These are phyloP conservation scores for Crassisporium funariophilum DNA, from an alignment of 768 basidiomycete genomes.

Conservation along the genomic window DNA sequence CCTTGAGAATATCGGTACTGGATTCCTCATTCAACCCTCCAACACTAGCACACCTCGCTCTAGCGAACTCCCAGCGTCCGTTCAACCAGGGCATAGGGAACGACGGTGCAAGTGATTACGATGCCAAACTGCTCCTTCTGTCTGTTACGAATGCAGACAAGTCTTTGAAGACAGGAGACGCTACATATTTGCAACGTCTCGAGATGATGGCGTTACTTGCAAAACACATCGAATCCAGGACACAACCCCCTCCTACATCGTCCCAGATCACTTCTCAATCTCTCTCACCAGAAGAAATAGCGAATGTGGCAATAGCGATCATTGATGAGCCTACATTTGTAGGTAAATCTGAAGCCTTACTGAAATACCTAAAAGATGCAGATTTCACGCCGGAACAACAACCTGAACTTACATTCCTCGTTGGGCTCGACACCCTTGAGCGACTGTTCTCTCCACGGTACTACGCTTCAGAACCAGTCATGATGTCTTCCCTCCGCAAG, in stretches of 20 bases:
- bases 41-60: slow-evolving; percentile 79
- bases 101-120: slow-evolving; percentile 43
- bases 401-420: slow-evolving; percentile 64
- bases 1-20: slow-evolving; percentile 67
- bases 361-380: slow-evolving; percentile 46
- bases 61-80: slow-evolving; percentile 54
- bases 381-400: slow-evolving; percentile 22
- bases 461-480: slow-evolving; percentile 57
- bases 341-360: slow-evolving; percentile 69
- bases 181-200: slow-evolving; percentile 73
- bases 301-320: slow-evolving; percentile 76
- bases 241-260: not conserved
- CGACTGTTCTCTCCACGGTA: slow-evolving; percentile 78
- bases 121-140: slow-evolving; percentile 76
- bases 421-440: slow-evolving; percentile 85
- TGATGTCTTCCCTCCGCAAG: slow-evolving; percentile 53
- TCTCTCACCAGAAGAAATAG: slow-evolving; percentile 12
- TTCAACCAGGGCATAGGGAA: slow-evolving; percentile 2
- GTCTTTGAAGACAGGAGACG: slow-evolving; percentile 65
- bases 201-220: slow-evolving; percentile 86
- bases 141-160: slow-evolving; percentile 92
- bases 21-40: slow-evolving; percentile 96
- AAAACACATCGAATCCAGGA: slow-evolving; percentile 30
- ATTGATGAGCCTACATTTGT: slow-evolving; percentile 90
- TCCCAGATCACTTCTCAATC: not conserved